Evolutionary conservation across 768 basidiomycete genomes (phyloP).

Genomic region (Mycena rosella): DNA sequence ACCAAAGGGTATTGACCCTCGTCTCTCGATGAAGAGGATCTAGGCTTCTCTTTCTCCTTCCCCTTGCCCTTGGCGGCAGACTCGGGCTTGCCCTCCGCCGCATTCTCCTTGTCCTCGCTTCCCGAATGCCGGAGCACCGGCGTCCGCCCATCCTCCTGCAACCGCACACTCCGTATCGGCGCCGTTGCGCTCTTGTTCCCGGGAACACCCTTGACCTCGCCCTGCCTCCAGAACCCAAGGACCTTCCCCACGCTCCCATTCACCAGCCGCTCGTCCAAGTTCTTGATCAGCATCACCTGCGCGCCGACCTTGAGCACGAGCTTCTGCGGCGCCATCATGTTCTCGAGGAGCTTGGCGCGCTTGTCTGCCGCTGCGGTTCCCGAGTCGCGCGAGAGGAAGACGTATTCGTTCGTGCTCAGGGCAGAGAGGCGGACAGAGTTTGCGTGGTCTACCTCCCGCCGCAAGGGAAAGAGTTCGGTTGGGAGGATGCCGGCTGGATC

Average conservation of each 20-base stretch:
- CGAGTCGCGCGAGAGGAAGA: constrained; percentile 68
- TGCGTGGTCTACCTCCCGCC: constrained; percentile 76
- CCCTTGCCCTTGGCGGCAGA: constrained; percentile 41
- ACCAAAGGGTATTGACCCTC: constrained; percentile 61
- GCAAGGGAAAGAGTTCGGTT: constrained; percentile 72
- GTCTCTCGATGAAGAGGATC: constrained; percentile 47
- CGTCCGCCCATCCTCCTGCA: constrained; percentile 59
- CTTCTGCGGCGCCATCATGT: constrained; percentile 69
- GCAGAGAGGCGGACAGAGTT: constrained; percentile 67
- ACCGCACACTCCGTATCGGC: constrained; percentile 33
- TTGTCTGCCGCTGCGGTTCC: constrained; percentile 54
- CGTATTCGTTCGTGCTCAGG: constrained; percentile 56
- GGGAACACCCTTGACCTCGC: constrained; percentile 29
- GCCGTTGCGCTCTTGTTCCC: constrained; percentile 42
- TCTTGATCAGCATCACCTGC: constrained; percentile 82
- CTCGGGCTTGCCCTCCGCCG: constrained; percentile 15
- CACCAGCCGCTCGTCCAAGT: constrained; percentile 78
- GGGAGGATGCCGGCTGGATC: constrained; percentile 49
- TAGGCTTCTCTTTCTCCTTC: constrained; percentile 42
- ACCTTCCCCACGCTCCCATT: constrained; percentile 85
- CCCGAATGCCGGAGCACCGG: constrained; percentile 54
- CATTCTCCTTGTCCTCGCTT: constrained; percentile 67
- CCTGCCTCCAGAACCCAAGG: constrained; percentile 61
- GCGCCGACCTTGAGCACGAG: constrained; percentile 70
- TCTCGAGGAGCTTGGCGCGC: constrained; percentile 67